Conservation (phyloP, 1,284 basidiomycete species). For the Heterobasidion annosum region DNA sequence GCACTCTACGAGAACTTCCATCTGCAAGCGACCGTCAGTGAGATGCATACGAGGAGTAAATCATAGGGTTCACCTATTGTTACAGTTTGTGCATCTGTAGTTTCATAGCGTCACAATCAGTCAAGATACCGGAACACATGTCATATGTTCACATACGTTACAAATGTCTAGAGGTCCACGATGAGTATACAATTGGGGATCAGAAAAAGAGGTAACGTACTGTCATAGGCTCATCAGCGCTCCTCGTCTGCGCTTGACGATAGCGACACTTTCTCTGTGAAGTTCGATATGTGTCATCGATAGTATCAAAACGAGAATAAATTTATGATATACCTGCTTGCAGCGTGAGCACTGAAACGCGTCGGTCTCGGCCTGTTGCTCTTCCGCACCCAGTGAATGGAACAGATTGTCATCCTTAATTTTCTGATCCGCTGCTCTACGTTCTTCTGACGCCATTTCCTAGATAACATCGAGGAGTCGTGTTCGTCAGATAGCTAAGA, state of each 20-base stretch:
- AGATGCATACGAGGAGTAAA: not conserved
- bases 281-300: not conserved
- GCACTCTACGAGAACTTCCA: constrained; percentile 59
- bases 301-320: not conserved
- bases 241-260: constrained; percentile 90
- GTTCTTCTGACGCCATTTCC: constrained; percentile 96
- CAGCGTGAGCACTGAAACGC: constrained; percentile 97
- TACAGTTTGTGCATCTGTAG: constrained; percentile 50
- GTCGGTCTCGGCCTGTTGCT: constrained; percentile 91
- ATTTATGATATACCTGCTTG: constrained; percentile 51
- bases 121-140: constrained; percentile 3
- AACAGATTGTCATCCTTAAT: constrained; percentile 87
- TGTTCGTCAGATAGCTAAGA: not conserved
- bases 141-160: constrained; percentile 19
- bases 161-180: constrained; percentile 19
- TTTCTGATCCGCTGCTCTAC: constrained; percentile 75
- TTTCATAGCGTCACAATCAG: constrained; percentile 17
- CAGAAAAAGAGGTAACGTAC: constrained; percentile 34
- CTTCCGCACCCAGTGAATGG: constrained; percentile 85
- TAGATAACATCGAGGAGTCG: constrained; percentile 18
- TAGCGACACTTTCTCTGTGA: constrained; percentile 82
- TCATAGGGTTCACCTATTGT: constrained; percentile 35
- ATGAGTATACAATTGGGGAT: constrained; percentile 9
- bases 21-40: constrained; percentile 19
- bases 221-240: constrained; percentile 96